Percentiles rank a stretch among this genome's conserved stretches.
These are phyloP conservation scores for Royoungia palumana DNA, from an alignment of 768 basidiomycete genomes.

Conservation along the genomic window DNA sequence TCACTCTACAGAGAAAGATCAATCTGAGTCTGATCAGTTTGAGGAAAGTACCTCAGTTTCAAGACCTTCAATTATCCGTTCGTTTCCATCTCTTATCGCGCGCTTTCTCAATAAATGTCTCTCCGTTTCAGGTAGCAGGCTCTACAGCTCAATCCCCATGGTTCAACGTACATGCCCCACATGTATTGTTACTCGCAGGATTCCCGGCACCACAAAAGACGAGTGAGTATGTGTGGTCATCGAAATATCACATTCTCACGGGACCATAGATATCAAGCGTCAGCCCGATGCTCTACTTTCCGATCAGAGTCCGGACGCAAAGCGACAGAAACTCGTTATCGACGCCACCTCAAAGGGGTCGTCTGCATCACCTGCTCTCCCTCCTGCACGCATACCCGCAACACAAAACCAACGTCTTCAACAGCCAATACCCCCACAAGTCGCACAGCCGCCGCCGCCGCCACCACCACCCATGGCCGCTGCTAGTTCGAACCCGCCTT, in stretches of 20 bases:
- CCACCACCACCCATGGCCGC: conserved; percentile 3
- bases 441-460: conserved; percentile 7
- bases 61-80: conserved; percentile 51
- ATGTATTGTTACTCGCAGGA: conserved; percentile 47
- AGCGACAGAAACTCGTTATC: conserved; percentile 32
- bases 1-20: conserved; percentile 51
- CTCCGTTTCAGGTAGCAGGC: conserved; percentile 32
- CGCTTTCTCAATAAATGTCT: neutral
- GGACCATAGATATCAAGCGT: conserved; percentile 39
- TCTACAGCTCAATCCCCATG: conserved; percentile 45
- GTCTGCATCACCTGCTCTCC: conserved; percentile 19
- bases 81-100: conserved; percentile 15
- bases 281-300: conserved; percentile 35
- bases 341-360: conserved; percentile 18
- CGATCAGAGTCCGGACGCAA: conserved; percentile 44
- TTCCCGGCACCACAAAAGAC: conserved; percentile 37
- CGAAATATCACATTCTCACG: conserved; percentile 9
- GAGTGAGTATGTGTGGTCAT: conserved; percentile 28
- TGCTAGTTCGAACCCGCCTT: conserved; percentile 4
- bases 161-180: conserved; percentile 49
- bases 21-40: conserved; percentile 51
- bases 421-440: conserved; percentile 17
- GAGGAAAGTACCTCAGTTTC: conserved; percentile 43
- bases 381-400: conserved; percentile 21
- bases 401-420: conserved; percentile 22